phyloP scores from a whole-genome alignment of 495 filamentous ascomycete genomes.

The Evernia prunastri region DNA sequence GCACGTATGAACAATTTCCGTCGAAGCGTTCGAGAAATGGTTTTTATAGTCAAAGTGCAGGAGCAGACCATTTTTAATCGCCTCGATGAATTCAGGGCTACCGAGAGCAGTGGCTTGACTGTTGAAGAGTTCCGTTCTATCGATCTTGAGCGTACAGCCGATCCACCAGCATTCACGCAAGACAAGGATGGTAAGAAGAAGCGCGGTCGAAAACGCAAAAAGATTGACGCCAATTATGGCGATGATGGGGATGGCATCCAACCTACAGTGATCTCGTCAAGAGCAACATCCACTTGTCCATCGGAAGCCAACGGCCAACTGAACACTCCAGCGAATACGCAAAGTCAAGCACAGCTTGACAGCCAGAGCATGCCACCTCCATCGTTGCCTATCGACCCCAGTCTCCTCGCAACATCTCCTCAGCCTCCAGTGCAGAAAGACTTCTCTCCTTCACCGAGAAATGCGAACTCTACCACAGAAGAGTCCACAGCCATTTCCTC shows the following conservation, averaged over 20 bases:
- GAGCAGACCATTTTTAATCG: slow-evolving; percentile 85
- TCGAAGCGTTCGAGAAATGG: slow-evolving; percentile 82
- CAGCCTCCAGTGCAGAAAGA: slow-evolving; percentile 2
- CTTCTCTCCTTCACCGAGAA: neutral
- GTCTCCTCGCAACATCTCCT: slow-evolving; percentile 17
- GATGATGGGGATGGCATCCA: slow-evolving; percentile 24
- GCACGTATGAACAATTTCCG: slow-evolving; percentile 97
- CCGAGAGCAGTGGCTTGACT: slow-evolving; percentile 69
- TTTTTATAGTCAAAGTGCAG: slow-evolving; percentile 92
- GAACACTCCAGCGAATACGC: slow-evolving; percentile 12
- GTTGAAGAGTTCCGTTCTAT: slow-evolving; percentile 79
- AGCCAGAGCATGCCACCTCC: slow-evolving; percentile 28
- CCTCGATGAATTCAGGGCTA: slow-evolving; percentile 80
- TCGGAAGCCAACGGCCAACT: slow-evolving; percentile 1
- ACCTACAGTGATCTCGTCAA: slow-evolving; percentile 17
- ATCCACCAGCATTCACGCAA: slow-evolving; percentile 78
- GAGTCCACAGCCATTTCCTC: neutral
- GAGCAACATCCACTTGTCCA: slow-evolving; percentile 15
- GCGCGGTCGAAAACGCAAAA: slow-evolving; percentile 34
- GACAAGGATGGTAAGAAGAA: slow-evolving; percentile 44
- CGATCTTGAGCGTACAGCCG: slow-evolving; percentile 56
- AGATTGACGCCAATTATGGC: slow-evolving; percentile 28
- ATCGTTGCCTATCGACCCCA: slow-evolving; percentile 31
- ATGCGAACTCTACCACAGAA: neutral
- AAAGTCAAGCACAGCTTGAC: slow-evolving; percentile 20